These are phyloP conservation scores for Rhynchosporium secalis DNA, from an alignment of 2,329 filamentous ascomycete species.

Conservation along the genomic window DNA sequence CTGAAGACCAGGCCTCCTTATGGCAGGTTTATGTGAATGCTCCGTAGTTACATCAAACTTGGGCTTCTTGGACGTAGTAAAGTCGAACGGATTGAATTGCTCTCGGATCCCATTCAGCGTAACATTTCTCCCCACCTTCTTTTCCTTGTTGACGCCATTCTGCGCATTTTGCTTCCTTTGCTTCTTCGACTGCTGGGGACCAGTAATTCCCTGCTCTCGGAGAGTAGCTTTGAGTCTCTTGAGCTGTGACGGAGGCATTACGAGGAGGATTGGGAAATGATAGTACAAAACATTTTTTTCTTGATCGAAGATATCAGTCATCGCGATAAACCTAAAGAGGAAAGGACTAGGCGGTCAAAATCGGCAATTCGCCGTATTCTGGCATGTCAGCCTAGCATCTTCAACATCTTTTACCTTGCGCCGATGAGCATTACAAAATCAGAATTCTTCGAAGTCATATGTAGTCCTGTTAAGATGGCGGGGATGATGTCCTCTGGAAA, in stretches of 20 bases:
- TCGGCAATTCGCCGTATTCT: conserved; percentile 1
- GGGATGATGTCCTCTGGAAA: conserved; percentile 34
- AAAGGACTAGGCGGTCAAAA: conserved; percentile 1
- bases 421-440: background rate
- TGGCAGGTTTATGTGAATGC: conserved; percentile 51
- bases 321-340: conserved; percentile 24
- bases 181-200: conserved; percentile 93
- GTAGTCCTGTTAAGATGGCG: conserved; percentile 35
- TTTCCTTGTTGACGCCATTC: conserved; percentile 65
- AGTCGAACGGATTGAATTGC: conserved; percentile 96
- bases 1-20: conserved; percentile 77
- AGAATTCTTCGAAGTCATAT: conserved; percentile 18
- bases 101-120: conserved; percentile 87
- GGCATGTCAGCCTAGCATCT: background rate
- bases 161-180: conserved; percentile 75
- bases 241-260: conserved; percentile 93
- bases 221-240: conserved; percentile 93
- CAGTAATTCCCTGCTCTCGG: conserved; percentile 83
- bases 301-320: conserved; percentile 26
- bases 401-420: background rate
- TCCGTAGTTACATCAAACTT: conserved; percentile 80
- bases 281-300: conserved; percentile 24
- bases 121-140: conserved; percentile 72
- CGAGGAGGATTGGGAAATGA: conserved; percentile 23
- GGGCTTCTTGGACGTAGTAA: conserved; percentile 74